These are phyloP conservation scores for Xylariales sp. DNA, from an alignment of 2,329 filamentous ascomycete genomes.

Conservation along the genomic window DNA sequence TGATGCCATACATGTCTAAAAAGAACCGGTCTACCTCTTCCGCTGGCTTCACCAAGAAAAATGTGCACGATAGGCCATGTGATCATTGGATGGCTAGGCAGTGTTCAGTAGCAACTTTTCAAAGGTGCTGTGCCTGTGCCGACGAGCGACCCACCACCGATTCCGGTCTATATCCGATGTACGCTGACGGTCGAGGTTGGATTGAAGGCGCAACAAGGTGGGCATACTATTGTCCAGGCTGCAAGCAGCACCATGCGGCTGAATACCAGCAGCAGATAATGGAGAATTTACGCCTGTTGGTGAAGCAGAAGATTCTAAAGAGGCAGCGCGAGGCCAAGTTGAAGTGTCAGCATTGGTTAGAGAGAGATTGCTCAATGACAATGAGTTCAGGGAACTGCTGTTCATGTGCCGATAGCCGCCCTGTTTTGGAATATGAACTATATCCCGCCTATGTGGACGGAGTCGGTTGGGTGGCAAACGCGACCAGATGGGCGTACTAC, in stretches of 20 bases:
- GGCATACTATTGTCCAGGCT: conserved; percentile 13
- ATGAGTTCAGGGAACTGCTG: conserved; percentile 8
- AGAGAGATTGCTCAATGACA: neutral
- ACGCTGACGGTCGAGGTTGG: conserved; percentile 12
- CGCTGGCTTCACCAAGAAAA: no score
- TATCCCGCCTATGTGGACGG: conserved; percentile 13
- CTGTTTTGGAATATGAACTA: conserved; percentile 1
- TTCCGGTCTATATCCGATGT: conserved; percentile 13
- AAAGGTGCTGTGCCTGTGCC: conserved; percentile 11
- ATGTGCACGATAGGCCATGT: no score
- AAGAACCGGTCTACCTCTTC: no score
- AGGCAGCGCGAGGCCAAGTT: neutral
- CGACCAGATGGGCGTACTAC: conserved; percentile 13
- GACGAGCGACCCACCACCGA: conserved; percentile 9
- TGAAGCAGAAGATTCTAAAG: neutral
- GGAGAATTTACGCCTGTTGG: neutral
- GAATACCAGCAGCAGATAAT: neutral
- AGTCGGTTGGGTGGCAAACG: conserved; percentile 10
- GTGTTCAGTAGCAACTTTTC: no score
- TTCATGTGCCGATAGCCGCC: conserved; percentile 11
- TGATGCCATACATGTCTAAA: no score
- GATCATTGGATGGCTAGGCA: no score
- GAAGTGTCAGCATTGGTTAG: conserved; percentile 4
- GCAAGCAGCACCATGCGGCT: conserved; percentile 1
- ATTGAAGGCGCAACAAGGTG: conserved; percentile 11